Evolutionary conservation across 2,329 filamentous ascomycete species (phyloP).

Genomic region (Nemania sp.): DNA sequence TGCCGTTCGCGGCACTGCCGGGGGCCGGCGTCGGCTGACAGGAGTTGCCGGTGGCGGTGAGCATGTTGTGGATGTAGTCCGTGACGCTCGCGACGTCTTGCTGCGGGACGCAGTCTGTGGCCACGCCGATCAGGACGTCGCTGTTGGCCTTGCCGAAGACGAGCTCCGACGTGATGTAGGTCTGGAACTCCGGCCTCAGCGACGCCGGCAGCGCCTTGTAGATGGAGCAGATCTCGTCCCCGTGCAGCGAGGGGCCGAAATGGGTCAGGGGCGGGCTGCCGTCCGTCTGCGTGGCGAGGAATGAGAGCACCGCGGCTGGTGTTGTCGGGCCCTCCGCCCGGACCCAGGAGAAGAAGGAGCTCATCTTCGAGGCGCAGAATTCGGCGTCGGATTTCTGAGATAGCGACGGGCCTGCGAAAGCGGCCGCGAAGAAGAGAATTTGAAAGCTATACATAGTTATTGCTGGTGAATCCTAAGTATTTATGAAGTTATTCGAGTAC

Average conservation of each 20-base stretch:
- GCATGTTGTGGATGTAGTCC: slow-evolving; percentile 17
- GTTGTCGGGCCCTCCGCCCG: slow-evolving; percentile 13
- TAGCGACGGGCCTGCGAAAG: slow-evolving; percentile 13
- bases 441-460: slow-evolving; percentile 10
- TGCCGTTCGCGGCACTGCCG: slow-evolving; percentile 10
- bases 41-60: slow-evolving; percentile 15
- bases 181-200: slow-evolving; percentile 9
- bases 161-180: slow-evolving; percentile 18
- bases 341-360: slow-evolving; percentile 18
- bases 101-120: slow-evolving; percentile 15
- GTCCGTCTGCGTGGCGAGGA: slow-evolving; percentile 3
- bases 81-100: slow-evolving; percentile 21
- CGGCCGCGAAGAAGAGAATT: slow-evolving; percentile 1
- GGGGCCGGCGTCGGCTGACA: slow-evolving; percentile 12
- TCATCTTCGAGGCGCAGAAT: slow-evolving; percentile 15
- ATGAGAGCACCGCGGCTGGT: slow-evolving; percentile 17
- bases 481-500: not conserved
- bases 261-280: slow-evolving; percentile 5
- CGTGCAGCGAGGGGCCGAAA: slow-evolving; percentile 9
- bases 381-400: slow-evolving; percentile 13
- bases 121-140: slow-evolving; percentile 7
- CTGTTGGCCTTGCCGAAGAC: slow-evolving; percentile 20
- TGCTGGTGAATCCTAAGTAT: slow-evolving; percentile 1
- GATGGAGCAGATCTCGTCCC: slow-evolving; percentile 22
- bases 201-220: slow-evolving; percentile 5